phyloP scores from a whole-genome alignment of 169 alveolate genomes.

The Plasmodium cynomolgi region DNA sequence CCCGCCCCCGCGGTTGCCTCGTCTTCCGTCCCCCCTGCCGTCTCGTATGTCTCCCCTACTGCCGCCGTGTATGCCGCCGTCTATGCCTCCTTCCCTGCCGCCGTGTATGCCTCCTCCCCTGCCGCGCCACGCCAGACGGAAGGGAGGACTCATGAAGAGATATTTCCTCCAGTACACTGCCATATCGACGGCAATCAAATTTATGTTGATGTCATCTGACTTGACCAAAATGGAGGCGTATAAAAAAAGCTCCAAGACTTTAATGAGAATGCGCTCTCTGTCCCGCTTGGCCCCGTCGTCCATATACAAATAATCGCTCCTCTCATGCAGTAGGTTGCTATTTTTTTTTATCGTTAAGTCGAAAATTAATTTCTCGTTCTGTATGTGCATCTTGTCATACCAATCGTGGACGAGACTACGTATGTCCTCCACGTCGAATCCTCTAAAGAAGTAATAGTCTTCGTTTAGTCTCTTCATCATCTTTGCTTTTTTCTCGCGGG shows the following conservation, averaged over 20 bases:
- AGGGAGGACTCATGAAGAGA: conserved; percentile 19
- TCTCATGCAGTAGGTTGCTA: background rate
- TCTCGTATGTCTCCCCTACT: background rate
- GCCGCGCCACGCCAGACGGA: background rate
- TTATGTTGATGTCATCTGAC: conserved; percentile 31
- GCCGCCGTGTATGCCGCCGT: too few relatives aligned
- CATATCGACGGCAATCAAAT: conserved; percentile 51
- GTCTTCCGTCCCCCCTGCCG: background rate
- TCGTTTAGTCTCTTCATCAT: conserved; percentile 8
- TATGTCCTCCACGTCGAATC: conserved; percentile 46
- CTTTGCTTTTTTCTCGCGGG: background rate
- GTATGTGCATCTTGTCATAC: conserved; percentile 21
- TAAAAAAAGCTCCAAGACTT: conserved; percentile 26
- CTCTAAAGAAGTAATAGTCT: conserved; percentile 53
- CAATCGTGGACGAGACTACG: background rate
- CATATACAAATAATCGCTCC: background rate
- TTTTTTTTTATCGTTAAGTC: conserved; percentile 4
- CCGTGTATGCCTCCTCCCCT: too few relatives aligned
- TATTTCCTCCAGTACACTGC: conserved; percentile 32
- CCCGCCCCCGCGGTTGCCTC: background rate
- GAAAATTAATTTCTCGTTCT: background rate
- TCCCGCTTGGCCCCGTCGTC: background rate
- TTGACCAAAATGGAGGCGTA: conserved; percentile 29
- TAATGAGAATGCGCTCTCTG: conserved; percentile 7
- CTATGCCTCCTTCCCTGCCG: background rate